Evolutionary conservation across 169 alveolate species (phyloP).

Genomic region (Eimeria nieschulzi): DNA sequence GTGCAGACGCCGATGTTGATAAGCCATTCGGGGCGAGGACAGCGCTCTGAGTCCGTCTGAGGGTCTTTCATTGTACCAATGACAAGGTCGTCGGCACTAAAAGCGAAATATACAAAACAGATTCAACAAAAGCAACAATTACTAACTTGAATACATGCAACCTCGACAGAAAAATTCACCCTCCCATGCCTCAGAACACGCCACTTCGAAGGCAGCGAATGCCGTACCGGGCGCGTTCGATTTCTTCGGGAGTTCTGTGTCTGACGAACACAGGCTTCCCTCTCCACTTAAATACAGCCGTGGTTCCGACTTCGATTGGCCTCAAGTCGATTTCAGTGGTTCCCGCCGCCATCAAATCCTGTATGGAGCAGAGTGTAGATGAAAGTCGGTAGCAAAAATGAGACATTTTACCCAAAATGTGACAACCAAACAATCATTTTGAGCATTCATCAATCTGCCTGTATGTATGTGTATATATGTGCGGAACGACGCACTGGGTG

Average conservation of each 20-base stretch:
- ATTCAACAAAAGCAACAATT: not conserved
- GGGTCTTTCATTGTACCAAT: constrained; percentile 89
- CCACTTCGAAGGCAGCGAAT: no score
- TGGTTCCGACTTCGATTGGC: constrained; percentile 86
- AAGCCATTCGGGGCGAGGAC: constrained; percentile 88
- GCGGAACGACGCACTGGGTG: no score
- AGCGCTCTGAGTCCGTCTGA: constrained; percentile 86
- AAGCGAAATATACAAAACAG: not conserved
- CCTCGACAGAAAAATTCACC: not conserved
- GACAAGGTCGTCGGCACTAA: constrained; percentile 84
- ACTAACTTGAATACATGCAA: no score
- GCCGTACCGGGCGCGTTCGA: constrained; percentile 82
- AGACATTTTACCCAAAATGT: no score
- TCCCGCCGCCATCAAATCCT: constrained; percentile 84
- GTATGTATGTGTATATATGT: not conserved
- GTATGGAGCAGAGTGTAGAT: not conserved
- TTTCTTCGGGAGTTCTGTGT: constrained; percentile 87
- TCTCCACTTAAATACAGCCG: constrained; percentile 88
- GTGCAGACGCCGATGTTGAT: constrained; percentile 89
- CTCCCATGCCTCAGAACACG: not conserved
- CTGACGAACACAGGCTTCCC: constrained; percentile 89
- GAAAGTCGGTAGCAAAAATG: no score
- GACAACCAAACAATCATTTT: not conserved
- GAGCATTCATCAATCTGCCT: not conserved
- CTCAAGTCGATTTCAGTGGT: constrained; percentile 87